phyloP scores from a whole-genome alignment of 2,329 filamentous ascomycete genomes.

The Ophiocordyceps australis region DNA sequence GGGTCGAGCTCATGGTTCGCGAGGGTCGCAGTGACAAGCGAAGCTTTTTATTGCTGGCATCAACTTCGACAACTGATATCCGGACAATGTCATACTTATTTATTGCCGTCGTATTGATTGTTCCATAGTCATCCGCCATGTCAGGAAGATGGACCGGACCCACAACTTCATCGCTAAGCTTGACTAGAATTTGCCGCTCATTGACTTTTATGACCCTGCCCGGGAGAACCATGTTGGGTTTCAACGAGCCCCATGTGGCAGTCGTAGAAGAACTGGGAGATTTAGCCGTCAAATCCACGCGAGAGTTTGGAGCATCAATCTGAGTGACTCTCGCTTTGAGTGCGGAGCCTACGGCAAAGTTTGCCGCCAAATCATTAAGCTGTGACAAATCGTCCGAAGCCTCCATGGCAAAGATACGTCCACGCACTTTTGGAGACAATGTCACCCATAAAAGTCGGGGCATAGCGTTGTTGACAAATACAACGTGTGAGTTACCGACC shows the following conservation, averaged over 20 bases:
- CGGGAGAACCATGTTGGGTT: conserved; percentile 63
- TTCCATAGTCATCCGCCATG: conserved; percentile 68
- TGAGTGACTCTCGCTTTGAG: conserved; percentile 61
- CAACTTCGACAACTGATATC: conserved; percentile 68
- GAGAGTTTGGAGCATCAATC: conserved; percentile 54
- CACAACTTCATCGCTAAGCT: conserved; percentile 63
- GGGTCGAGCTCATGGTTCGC: conserved; percentile 70
- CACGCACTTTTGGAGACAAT: conserved; percentile 72
- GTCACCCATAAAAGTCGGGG: conserved; percentile 79
- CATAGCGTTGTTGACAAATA: conserved; percentile 80
- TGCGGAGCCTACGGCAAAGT: conserved; percentile 83
- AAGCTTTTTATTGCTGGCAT: conserved; percentile 69
- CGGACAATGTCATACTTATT: conserved; percentile 75
- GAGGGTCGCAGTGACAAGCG: conserved; percentile 72
- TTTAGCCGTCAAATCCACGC: conserved; percentile 68
- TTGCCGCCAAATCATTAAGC: conserved; percentile 54
- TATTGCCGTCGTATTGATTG: conserved; percentile 57
- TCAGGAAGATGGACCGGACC: conserved; percentile 72
- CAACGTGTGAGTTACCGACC: conserved; percentile 53
- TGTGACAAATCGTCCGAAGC: conserved; percentile 73
- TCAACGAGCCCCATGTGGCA: conserved; percentile 53
- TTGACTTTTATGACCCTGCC: conserved; percentile 73
- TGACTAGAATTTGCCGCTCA: conserved; percentile 69
- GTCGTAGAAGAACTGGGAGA: conserved; percentile 27
- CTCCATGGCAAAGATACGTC: conserved; percentile 66